These are phyloP conservation scores for Gossypium aridum DNA, from an alignment of 441 rosid genomes.

Conservation along the genomic window DNA sequence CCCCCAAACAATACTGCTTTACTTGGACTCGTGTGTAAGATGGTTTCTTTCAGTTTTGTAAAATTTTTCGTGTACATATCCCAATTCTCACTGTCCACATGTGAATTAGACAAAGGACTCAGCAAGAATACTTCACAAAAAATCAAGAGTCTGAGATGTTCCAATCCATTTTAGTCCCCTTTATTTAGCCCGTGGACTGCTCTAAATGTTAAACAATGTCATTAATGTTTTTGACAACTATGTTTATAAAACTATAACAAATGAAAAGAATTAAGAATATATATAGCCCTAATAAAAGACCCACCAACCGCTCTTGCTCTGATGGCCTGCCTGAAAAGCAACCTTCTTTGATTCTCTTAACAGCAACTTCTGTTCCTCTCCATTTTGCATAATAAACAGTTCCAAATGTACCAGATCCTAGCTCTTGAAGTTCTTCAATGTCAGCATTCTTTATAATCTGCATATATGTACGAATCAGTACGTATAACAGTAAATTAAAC, in stretches of 20 bases:
- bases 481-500: neutral
- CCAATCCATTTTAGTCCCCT: neutral
- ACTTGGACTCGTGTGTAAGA: neutral
- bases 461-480: neutral
- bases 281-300: constrained; percentile 11
- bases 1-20: neutral
- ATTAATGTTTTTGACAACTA: neutral
- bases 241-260: neutral
- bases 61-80: neutral
- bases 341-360: constrained; percentile 81
- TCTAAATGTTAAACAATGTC: neutral
- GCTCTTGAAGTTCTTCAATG: constrained; percentile 74
- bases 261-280: neutral
- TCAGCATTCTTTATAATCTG: constrained; percentile 74
- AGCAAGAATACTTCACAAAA: neutral
- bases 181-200: neutral
- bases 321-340: constrained; percentile 76
- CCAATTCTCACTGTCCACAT: neutral
- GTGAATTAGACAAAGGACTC: neutral
- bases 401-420: constrained; percentile 94
- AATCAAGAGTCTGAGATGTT: neutral
- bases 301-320: constrained; percentile 77
- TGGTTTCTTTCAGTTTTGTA: neutral
- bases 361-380: constrained; percentile 96
- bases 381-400: constrained; percentile 87